phyloP scores from a whole-genome alignment of 345 rosid species.

The Punica granatum region DNA sequence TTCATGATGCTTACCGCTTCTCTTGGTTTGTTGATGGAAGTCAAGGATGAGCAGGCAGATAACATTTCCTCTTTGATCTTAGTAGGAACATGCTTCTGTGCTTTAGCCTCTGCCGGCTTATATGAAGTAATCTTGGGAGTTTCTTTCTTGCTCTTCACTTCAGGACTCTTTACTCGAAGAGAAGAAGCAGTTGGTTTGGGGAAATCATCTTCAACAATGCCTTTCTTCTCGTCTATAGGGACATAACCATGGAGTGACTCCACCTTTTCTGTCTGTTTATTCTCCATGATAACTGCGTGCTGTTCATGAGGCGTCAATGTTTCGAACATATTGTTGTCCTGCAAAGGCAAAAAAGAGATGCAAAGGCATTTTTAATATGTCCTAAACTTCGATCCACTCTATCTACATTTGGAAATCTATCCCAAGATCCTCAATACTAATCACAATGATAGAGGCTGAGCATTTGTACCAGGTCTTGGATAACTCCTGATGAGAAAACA shows the following conservation, averaged over 20 bases:
- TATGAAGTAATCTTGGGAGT: no score
- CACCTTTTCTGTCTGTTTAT: not conserved
- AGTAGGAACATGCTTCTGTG: not conserved
- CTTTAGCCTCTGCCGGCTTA: not conserved
- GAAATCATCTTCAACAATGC: not conserved
- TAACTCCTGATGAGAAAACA: not conserved
- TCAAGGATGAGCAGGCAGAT: no score
- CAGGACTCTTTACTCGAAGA: not conserved
- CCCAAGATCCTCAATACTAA: no score
- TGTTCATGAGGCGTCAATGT: not conserved
- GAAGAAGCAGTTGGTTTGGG: not conserved
- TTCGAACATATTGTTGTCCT: not conserved
- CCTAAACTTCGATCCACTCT: no score
- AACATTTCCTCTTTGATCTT: no score
- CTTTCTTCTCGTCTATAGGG: conserved; percentile 1
- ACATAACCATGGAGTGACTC: not conserved
- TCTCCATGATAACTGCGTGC: not conserved
- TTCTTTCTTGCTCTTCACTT: not conserved
- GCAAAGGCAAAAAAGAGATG: no score
- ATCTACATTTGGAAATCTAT: no score
- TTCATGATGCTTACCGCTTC: no score
- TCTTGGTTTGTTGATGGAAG: not conserved
- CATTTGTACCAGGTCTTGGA: no score
- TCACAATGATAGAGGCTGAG: no score
- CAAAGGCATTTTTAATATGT: no score